These are phyloP conservation scores for Paraconiothyrium brasiliense DNA, from an alignment of 2,329 filamentous ascomycete genomes.

Conservation along the genomic window DNA sequence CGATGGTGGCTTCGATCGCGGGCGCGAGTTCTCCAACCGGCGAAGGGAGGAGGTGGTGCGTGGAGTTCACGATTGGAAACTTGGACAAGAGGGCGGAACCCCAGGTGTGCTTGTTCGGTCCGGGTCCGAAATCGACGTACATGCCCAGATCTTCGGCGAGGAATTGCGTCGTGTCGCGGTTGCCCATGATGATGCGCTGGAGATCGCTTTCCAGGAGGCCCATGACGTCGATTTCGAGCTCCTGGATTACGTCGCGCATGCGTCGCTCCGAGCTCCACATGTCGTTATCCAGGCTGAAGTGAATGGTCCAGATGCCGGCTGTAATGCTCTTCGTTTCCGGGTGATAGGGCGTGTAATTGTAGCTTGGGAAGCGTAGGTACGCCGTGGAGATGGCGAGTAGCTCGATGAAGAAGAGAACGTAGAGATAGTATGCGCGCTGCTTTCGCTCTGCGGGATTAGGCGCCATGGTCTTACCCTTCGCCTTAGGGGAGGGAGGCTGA, in stretches of 20 bases:
- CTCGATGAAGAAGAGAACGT: conserved; percentile 78
- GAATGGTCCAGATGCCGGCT: conserved; percentile 97
- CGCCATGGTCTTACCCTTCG: conserved; percentile 56
- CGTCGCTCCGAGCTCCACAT: conserved; percentile 98
- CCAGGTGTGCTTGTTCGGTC: conserved; percentile 99
- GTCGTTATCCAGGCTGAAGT: conserved; percentile 97
- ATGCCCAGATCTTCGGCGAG: conserved; percentile 96
- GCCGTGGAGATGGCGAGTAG: conserved; percentile 81
- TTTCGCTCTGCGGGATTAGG: conserved; percentile 59
- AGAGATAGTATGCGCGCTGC: conserved; percentile 73
- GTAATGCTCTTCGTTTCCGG: conserved; percentile 86
- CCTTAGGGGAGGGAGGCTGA: conserved; percentile 58
- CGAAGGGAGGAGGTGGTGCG: conserved; percentile 91
- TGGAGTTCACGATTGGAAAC: conserved; percentile 97
- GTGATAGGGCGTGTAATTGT: conserved; percentile 92
- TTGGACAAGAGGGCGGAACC: conserved; percentile 92
- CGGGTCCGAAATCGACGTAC: conserved; percentile 97
- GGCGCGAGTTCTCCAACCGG: conserved; percentile 95
- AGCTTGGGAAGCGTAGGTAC: conserved; percentile 89
- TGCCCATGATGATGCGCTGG: conserved; percentile 99
- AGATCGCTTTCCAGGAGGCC: conserved; percentile 93
- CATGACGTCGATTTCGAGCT: conserved; percentile 96
- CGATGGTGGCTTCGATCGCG: conserved; percentile 94
- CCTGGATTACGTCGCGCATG: conserved; percentile 89
- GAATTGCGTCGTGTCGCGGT: conserved; percentile 94